A percentile compares a stretch with the other conserved stretches of the same genome.
Evolutionary conservation across 2,329 filamentous ascomycete genomes (phyloP).

Genomic region (Trichocomaceae sp.): DNA sequence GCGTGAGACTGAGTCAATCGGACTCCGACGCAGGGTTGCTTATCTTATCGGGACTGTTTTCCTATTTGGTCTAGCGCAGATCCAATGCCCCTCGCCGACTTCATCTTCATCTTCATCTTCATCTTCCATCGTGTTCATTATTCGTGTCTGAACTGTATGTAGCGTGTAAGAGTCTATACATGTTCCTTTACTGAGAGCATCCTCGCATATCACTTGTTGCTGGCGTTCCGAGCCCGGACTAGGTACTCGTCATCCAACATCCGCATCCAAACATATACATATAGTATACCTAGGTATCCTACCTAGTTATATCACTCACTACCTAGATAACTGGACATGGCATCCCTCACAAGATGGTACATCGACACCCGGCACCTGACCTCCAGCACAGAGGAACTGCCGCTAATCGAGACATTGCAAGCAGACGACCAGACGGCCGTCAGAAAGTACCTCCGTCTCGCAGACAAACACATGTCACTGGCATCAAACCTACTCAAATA

Average conservation of each 20-base stretch:
- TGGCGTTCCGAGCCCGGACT: too few species aligned
- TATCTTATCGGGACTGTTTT: background rate
- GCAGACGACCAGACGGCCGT: slow-evolving; percentile 46
- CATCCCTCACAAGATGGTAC: slow-evolving; percentile 36
- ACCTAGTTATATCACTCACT: too few species aligned
- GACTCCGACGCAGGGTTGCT: background rate
- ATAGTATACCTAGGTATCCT: too few species aligned
- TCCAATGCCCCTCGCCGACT: too few species aligned
- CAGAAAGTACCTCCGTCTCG: slow-evolving; percentile 45
- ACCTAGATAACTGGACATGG: background rate
- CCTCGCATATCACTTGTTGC: too few species aligned
- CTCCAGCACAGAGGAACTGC: slow-evolving; percentile 25
- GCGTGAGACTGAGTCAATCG: background rate
- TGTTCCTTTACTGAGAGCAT: too few species aligned
- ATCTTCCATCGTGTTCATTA: too few species aligned
- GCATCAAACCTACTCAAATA: slow-evolving; percentile 58
- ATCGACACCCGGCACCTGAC: slow-evolving; percentile 37
- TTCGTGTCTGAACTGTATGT: too few species aligned
- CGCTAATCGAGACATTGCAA: slow-evolving; percentile 36
- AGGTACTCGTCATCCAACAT: too few species aligned
- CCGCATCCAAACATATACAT: too few species aligned
- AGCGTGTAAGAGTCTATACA: too few species aligned
- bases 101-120: too few species aligned
- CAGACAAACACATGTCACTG: slow-evolving; percentile 56
- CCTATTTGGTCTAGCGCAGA: background rate